phyloP scores from a whole-genome alignment of 2,329 filamentous ascomycete species.

The Fusarium fracticaudum region DNA sequence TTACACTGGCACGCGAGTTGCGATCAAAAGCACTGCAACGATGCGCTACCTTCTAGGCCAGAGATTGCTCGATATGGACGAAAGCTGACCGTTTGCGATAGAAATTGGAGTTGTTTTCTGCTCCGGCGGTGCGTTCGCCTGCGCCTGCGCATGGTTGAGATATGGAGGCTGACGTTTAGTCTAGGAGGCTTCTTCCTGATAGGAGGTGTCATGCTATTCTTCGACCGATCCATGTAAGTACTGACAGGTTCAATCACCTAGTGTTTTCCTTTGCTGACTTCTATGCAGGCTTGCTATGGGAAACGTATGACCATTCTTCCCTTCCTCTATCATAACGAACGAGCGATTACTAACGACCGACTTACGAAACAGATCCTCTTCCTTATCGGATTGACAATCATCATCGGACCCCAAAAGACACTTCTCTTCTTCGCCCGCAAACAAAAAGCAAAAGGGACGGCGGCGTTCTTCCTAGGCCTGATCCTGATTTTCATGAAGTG shows the following conservation, averaged over 20 bases:
- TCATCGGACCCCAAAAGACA: slow-evolving; percentile 93
- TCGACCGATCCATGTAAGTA: slow-evolving; percentile 91
- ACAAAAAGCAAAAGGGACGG: slow-evolving; percentile 92
- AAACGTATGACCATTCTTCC: slow-evolving; percentile 70
- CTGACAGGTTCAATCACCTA: not conserved
- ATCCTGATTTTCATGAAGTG: slow-evolving; percentile 87
- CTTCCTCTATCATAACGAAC: slow-evolving; percentile 13
- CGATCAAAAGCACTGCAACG: not conserved
- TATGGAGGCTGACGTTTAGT: slow-evolving; percentile 28
- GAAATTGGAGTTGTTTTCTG: slow-evolving; percentile 98
- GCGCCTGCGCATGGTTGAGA: slow-evolving; percentile 37
- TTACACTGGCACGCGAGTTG: slow-evolving; percentile 9
- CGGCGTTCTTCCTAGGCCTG: slow-evolving; percentile 86
- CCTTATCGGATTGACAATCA: slow-evolving; percentile 93
- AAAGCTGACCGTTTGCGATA: slow-evolving; percentile 56
- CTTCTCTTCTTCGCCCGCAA: slow-evolving; percentile 92
- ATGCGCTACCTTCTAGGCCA: not conserved
- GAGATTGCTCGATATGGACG: not conserved
- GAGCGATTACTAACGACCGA: slow-evolving; percentile 18
- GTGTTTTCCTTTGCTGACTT: slow-evolving; percentile 89
- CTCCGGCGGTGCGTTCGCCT: slow-evolving; percentile 82
- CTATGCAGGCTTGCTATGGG: slow-evolving; percentile 88
- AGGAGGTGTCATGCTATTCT: slow-evolving; percentile 95
- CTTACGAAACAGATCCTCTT: slow-evolving; percentile 81
- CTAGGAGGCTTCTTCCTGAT: slow-evolving; percentile 93